A percentile compares a stretch with the other conserved stretches of the same genome.
Evolutionary conservation across 2,329 filamentous ascomycete species (phyloP).

Genomic region (Sporothrix mexicana): DNA sequence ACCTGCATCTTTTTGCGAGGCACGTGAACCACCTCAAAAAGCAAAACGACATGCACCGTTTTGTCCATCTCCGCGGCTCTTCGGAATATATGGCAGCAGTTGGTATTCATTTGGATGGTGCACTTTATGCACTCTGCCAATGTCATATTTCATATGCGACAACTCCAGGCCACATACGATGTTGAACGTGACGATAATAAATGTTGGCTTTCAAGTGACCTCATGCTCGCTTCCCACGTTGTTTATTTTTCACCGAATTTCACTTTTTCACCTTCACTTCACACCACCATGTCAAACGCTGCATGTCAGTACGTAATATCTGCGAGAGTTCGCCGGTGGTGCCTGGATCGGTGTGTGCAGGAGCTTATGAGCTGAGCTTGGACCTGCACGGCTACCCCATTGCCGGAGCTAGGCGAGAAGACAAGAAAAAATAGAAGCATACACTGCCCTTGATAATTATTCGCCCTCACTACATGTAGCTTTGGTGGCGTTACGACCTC

Average conservation of each 20-base stretch:
- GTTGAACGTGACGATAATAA: background rate
- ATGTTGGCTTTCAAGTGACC: background rate
- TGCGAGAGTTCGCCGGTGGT: slow-evolving; percentile 1
- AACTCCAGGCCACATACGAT: background rate
- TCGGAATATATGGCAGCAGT: background rate
- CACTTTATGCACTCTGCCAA: background rate
- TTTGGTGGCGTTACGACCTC: too few relatives aligned
- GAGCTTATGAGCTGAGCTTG: background rate
- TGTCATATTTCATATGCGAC: background rate
- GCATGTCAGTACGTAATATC: slow-evolving; percentile 10
- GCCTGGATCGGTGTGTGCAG: background rate
- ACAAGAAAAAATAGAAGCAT: background rate
- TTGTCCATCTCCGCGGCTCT: slow-evolving; percentile 24
- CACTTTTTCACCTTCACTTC: background rate
- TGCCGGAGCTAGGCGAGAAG: background rate
- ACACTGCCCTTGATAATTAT: too few relatives aligned
- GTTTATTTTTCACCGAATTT: background rate
- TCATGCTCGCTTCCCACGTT: background rate
- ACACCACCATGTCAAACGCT: background rate
- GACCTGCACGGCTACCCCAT: background rate
- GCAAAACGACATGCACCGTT: background rate
- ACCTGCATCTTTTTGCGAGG: too few relatives aligned
- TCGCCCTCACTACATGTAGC: too few relatives aligned
- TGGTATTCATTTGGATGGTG: too few relatives aligned
- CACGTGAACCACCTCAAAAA: background rate